Evolutionary conservation across 441 rosid species (phyloP).

Genomic region (Hura crepitans): DNA sequence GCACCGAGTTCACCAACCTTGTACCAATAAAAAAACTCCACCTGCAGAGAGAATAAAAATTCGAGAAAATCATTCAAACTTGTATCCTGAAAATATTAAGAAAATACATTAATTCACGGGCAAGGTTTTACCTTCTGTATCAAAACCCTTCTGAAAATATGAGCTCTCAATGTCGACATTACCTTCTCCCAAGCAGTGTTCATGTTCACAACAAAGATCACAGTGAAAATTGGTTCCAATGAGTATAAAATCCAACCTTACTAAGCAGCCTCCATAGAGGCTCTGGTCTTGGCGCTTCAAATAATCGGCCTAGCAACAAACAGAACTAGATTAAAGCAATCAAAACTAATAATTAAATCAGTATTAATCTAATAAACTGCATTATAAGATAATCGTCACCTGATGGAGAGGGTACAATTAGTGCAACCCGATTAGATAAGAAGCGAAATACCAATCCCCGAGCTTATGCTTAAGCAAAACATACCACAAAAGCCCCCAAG

Average conservation of each 20-base stretch:
- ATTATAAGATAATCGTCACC: slow-evolving; percentile 34
- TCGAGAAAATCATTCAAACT: neutral
- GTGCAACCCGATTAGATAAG: slow-evolving; percentile 59
- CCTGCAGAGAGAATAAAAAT: slow-evolving; percentile 38
- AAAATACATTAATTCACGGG: neutral
- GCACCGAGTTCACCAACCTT: slow-evolving; percentile 91
- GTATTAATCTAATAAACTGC: neutral
- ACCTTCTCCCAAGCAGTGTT: slow-evolving; percentile 73
- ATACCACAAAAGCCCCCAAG: slow-evolving; percentile 56
- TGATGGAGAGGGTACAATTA: slow-evolving; percentile 76
- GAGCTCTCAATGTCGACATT: slow-evolving; percentile 75
- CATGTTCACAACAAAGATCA: slow-evolving; percentile 67
- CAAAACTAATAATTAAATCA: too few species aligned
- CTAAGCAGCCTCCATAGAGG: slow-evolving; percentile 66
- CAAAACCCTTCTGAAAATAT: slow-evolving; percentile 61
- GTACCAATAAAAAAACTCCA: slow-evolving; percentile 77
- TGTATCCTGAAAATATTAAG: neutral
- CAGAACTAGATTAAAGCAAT: slow-evolving; percentile 7
- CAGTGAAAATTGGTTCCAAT: slow-evolving; percentile 77
- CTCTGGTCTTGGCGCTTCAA: slow-evolving; percentile 68
- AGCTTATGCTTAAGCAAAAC: slow-evolving; percentile 56
- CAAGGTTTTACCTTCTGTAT: slow-evolving; percentile 57
- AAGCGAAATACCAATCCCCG: slow-evolving; percentile 39
- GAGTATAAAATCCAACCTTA: slow-evolving; percentile 64
- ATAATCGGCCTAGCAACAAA: slow-evolving; percentile 55